Evolutionary conservation across 1,139 yeast species (phyloP), one percentile per base, ranked within the genome.

Genomic region (Zhuliangozyma parablackwelliae): DNA sequence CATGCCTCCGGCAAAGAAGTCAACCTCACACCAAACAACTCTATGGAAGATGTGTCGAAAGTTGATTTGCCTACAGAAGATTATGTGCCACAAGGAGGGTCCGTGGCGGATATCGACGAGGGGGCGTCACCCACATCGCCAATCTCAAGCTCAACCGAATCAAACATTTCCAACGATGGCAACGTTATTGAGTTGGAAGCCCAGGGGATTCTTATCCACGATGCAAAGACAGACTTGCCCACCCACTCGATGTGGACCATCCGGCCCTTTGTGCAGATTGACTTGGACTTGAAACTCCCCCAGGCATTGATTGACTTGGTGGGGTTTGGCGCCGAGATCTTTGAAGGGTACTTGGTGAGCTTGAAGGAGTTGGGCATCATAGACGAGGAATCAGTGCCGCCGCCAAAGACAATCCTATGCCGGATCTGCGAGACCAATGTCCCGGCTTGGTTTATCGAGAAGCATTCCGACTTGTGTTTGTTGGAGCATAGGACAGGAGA

Each of bases 401-500:
- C 80, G 25, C 96, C 95, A 0, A 82, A 82, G 28, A 70, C 80
- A 32, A 86, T 88, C 31, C 65, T 90, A 30, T 94, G 99, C 57
- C 72, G 96, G 36, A 89, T 94, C 16, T 94, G 99, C 59, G 99
- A 94, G 53, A 79, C 81, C 24, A 76, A 77, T 36, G 80, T 90
- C n/a, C 97, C 96, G 1, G 88, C 92, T 1, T 94, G 98, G 98
- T 92, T 95, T 82, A 70, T 92, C 35, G 98, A 90, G 51, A 76
- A 82, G 36, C 99, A 94, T 59, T 82, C 94, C 2, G 95, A 89
- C 53, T 66, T 86, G 37, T 94, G 99, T 51, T 68, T 86, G 24
- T 78, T 87, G 31, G 97, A 89, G 54, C 96, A 89, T 58, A 75
- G 83, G 48, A 78, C 85, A 3, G 88, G 82, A 50, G 90, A 89